Conservation (phyloP, 2,329 filamentous ascomycete species). For the Diaporthe australafricana region DNA sequence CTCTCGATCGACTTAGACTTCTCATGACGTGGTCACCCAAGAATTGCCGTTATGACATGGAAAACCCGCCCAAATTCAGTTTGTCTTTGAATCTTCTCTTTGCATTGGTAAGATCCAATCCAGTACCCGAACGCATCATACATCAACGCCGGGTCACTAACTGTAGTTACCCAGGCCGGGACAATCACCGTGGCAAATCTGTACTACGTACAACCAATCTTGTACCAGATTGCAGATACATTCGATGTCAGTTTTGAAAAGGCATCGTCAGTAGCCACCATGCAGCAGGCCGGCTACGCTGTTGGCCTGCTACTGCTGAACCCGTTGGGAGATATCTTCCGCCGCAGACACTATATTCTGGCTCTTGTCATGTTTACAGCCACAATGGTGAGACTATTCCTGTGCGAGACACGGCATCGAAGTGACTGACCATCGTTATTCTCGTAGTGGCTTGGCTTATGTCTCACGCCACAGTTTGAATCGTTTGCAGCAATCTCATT, state of each 20-base stretch:
- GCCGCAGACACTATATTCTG: conserved; percentile 76
- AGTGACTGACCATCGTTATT: too few species aligned
- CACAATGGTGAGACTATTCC: conserved; percentile 64
- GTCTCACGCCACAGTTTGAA: conserved; percentile 72
- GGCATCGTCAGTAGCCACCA: conserved; percentile 75
- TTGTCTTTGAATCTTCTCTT: conserved; percentile 78
- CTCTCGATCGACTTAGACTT: not conserved
- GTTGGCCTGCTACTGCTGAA: conserved; percentile 79
- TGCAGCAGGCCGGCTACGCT: conserved; percentile 85
- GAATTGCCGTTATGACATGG: conserved; percentile 75
- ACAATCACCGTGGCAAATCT: conserved; percentile 83
- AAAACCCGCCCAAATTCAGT: conserved; percentile 75
- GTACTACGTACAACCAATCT: conserved; percentile 84
- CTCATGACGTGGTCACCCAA: conserved; percentile 69
- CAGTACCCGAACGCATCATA: not conserved
- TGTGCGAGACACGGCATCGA: not conserved
- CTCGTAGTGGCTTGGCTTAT: conserved; percentile 74
- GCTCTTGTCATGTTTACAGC: conserved; percentile 75
- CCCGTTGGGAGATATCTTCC: conserved; percentile 78
- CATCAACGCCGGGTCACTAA: not conserved
- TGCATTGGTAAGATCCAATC: conserved; percentile 61
- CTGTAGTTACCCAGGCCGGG: conserved; percentile 52
- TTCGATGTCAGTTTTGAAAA: conserved; percentile 78
- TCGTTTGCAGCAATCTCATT: conserved; percentile 79
- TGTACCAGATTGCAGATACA: conserved; percentile 78